These are phyloP conservation scores for Penicillium longicatenatum DNA, from an alignment of 495 filamentous ascomycete species.

Conservation along the genomic window DNA sequence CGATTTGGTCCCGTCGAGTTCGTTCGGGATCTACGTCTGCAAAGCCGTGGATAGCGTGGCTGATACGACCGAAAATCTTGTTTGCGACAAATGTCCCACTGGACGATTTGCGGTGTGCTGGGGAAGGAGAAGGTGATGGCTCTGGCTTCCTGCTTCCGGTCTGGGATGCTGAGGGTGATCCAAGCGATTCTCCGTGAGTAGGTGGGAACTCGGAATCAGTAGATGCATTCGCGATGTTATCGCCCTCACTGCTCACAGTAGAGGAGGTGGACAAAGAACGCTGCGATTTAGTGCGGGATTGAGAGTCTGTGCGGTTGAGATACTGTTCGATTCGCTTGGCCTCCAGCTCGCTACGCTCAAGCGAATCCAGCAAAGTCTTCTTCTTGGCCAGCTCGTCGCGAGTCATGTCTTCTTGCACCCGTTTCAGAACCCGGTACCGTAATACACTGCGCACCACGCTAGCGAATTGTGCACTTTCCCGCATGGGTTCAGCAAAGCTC, in stretches of 20 bases:
- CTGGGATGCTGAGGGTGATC: slow-evolving; percentile 59
- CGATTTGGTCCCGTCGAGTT: slow-evolving; percentile 88
- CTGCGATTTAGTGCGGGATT: slow-evolving; percentile 50
- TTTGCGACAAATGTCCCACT: slow-evolving; percentile 84
- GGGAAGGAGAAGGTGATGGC: slow-evolving; percentile 28
- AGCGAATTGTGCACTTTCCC: slow-evolving; percentile 95
- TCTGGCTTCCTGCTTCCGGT: slow-evolving; percentile 37
- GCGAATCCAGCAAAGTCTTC: slow-evolving; percentile 69
- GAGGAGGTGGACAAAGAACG: slow-evolving; percentile 65
- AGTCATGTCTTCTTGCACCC: slow-evolving; percentile 97
- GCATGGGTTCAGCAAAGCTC: slow-evolving; percentile 94
- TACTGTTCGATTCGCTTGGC: slow-evolving; percentile 92
- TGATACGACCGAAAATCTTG: slow-evolving; percentile 93
- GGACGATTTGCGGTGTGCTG: slow-evolving; percentile 66
- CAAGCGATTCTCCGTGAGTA: slow-evolving; percentile 71
- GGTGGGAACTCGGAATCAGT: slow-evolving; percentile 93
- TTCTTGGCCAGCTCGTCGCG: slow-evolving; percentile 87
- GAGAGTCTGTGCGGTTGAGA: slow-evolving; percentile 65
- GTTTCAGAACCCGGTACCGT: slow-evolving; percentile 84
- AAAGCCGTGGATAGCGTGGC: slow-evolving; percentile 92
- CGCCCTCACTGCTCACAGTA: slow-evolving; percentile 45
- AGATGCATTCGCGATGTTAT: slow-evolving; percentile 61
- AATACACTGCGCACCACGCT: slow-evolving; percentile 88
- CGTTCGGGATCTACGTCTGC: slow-evolving; percentile 94
- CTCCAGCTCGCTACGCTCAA: slow-evolving; percentile 88